Conservation (phyloP, 129 eudicot species). For the Chrysanthemum makinoi region DNA sequence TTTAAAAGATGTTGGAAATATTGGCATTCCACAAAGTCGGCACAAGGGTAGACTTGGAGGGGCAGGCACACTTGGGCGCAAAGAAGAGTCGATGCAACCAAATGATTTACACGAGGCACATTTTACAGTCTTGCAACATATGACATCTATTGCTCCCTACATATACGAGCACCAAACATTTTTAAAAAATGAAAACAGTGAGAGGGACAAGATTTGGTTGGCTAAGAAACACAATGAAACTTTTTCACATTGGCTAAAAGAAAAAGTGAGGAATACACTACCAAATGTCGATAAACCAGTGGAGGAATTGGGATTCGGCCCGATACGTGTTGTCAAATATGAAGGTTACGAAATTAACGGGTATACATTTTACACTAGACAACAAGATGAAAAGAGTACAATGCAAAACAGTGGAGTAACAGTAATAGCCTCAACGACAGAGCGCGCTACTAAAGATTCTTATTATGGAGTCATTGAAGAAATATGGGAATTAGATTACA, state of each 20-base stretch:
- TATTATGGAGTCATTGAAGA: constrained; percentile 2
- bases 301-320: not conserved
- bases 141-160: too few relatives aligned
- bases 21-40: not conserved
- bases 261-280: not conserved
- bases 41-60: not conserved
- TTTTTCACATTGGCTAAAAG: not conserved
- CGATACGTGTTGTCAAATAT: not conserved
- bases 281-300: not conserved
- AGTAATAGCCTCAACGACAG: not conserved
- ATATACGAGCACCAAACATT: not conserved
- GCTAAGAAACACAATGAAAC: not conserved
- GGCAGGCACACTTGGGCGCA: not conserved
- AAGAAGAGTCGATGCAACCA: not conserved
- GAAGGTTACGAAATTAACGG: not conserved
- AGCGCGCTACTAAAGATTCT: not conserved
- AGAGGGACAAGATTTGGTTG: not conserved
- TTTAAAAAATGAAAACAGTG: not conserved
- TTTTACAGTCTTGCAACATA: not conserved
- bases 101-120: not conserved
- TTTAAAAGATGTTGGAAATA: not conserved
- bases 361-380: not conserved
- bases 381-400: not conserved
- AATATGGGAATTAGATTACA: not conserved
- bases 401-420: not conserved